Conservation (phyloP, 202 grass and related monocot genomes). For the Brachypodium distachyon region DNA sequence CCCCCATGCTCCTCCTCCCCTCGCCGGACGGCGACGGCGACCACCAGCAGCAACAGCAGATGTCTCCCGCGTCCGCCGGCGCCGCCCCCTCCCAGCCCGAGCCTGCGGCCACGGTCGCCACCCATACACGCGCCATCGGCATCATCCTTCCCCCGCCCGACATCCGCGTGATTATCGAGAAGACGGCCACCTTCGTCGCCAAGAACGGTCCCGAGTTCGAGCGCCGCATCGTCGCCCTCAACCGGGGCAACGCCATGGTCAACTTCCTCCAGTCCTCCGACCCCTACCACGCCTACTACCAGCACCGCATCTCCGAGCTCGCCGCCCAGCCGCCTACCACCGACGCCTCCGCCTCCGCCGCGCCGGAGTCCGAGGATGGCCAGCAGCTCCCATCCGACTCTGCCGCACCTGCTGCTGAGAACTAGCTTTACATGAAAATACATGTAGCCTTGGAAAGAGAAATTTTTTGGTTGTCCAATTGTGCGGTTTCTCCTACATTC, state of each 20-base stretch:
- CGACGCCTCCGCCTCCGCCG: not conserved
- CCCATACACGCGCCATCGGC: constrained; percentile 57
- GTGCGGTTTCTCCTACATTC: no score
- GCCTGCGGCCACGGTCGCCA: constrained; percentile 47
- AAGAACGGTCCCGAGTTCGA: constrained; percentile 94
- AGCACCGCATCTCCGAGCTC: constrained; percentile 62
- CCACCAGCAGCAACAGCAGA: not conserved
- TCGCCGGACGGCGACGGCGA: constrained; percentile 40
- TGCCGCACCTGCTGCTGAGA: not conserved
- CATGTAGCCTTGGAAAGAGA: no score
- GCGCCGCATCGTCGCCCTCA: constrained; percentile 69
- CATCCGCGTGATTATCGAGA: constrained; percentile 84
- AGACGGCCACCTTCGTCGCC: constrained; percentile 83
- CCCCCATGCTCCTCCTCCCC: constrained; percentile 38
- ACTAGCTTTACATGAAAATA: no score
- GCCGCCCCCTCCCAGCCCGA: not conserved
- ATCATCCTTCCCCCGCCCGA: constrained; percentile 92
- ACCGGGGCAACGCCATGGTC: constrained; percentile 81
- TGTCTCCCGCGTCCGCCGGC: not conserved
- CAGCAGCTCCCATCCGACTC: constrained; percentile 6
- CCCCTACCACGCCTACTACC: constrained; percentile 84
- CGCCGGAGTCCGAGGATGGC: constrained; percentile 18
- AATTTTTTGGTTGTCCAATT: no score
- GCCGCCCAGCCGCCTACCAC: constrained; percentile 28
- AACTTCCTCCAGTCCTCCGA: constrained; percentile 81